Evolutionary conservation across 169 alveolate species (phyloP), one percentile per base, ranked within the genome.

Genomic region (Plasmodium gaboni): DNA sequence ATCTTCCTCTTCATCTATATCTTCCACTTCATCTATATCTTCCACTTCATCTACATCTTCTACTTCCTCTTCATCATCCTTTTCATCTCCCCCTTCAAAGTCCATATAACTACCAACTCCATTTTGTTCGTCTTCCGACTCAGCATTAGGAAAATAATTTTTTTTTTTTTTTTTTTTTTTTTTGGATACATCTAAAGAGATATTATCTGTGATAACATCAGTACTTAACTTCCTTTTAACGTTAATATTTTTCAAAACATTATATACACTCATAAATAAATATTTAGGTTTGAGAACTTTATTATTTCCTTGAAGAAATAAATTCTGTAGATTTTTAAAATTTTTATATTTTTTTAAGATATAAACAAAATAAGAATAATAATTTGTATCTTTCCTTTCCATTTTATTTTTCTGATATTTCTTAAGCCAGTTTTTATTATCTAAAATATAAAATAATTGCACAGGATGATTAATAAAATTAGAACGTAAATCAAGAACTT

Each of bases 391-490:
- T 59, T 59, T 68, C 17, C 48, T 46, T 68, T 46, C 10, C 17
- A 8, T 17, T 69, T 22, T 48, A 17, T 69, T 69, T 2, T 48
- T 42, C 9, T 48, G 72, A 50, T 76, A 76, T 64, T 50, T 50
- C 44, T 76, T 76, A 10, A 76, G 50, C 89, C 89, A 76, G n/a
- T 76, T 63, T 22, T 76, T 50, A 15, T 76, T 76, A 22, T 76
- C 89, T 10, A 76, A 67, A 53, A 76, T 50, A 69, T 76, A 76
- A 50, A 76, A 76, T 3, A 76, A 50, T 76, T 76, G 89, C 5
- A 76, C 89, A 28, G 89, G 89, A 68, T 76, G 89, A 38, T 65
- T 76, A 63, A 76, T 76, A 0, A 76, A 48, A 61, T 76, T 76
- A 1, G 89, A 76, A 7, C 89, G 63, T 57, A 76, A 74, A 17